These are phyloP conservation scores for Umbelopsis ramanniana DNA, from an alignment of 192 early-diverging fungal species.

Conservation along the genomic window DNA sequence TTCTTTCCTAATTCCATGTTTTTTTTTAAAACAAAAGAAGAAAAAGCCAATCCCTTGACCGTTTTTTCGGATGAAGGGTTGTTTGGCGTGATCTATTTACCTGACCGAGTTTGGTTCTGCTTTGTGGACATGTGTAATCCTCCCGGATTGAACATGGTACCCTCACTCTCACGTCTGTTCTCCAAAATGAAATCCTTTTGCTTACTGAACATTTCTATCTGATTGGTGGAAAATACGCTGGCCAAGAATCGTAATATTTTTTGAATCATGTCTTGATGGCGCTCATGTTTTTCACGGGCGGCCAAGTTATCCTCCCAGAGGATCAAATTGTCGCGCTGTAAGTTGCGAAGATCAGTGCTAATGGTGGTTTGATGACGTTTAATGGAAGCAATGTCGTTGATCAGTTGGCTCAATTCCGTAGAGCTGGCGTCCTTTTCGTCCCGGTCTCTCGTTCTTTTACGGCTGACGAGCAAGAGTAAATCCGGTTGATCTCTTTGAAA, in stretches of 20 bases:
- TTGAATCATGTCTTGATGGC: conserved; percentile 92
- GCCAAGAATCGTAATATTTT: conserved; percentile 93
- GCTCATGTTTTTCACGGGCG: conserved; percentile 77
- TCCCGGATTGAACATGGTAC: neutral
- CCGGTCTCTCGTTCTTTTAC: conserved; percentile 70
- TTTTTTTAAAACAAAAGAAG: neutral
- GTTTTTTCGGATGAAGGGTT: neutral
- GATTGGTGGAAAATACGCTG: conserved; percentile 74
- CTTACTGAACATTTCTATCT: conserved; percentile 31
- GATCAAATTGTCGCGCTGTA: conserved; percentile 87
- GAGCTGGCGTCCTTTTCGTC: conserved; percentile 45
- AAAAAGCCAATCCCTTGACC: neutral
- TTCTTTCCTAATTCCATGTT: no score
- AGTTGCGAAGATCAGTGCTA: conserved; percentile 80
- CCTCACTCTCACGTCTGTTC: neutral
- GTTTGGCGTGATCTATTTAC: conserved; percentile 12
- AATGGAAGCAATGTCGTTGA: conserved; percentile 85
- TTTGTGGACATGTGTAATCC: neutral
- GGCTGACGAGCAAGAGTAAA: conserved; percentile 82
- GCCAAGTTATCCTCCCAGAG: conserved; percentile 85
- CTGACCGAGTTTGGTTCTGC: conserved; percentile 6
- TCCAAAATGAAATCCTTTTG: conserved; percentile 27
- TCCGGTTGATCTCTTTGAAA: conserved; percentile 92
- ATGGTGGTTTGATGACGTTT: conserved; percentile 92
- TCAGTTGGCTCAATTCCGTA: conserved; percentile 48